Evolutionary conservation across 495 filamentous ascomycete species (phyloP), one percentile per base, ranked within the genome.

Genomic region (Penicillium malachiteum): DNA sequence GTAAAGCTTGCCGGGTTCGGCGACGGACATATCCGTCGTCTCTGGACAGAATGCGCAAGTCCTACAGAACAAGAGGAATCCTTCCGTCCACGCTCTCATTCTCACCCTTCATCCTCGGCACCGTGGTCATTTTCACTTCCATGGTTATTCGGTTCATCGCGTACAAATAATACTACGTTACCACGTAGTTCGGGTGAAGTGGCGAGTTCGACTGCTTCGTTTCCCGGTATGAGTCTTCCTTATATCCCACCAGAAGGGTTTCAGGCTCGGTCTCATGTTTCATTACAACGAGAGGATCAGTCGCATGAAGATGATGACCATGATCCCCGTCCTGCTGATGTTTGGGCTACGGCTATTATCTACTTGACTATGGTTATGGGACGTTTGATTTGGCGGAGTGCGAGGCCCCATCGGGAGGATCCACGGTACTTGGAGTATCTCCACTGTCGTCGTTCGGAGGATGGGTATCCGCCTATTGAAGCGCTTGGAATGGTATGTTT

Each of bases 341-440:
- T 96, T 32, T 97, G 93, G 93, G 92, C 93, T 18, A 89, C 88
- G 50, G 93, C 92, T 56, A 88, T 97, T 39, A 92, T 96, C 32
- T 97, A 97, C 71, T 92, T 97, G 89, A 89, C 91, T 1, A 94
- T 97, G 87, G 79, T 93, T 42, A 96, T 88, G 9, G 93, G 93
- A 21, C 76, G 91, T 33, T 88, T 96, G 69, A 74, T 93, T 5
- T 97, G 93, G 93, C 82, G 89, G 13, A 81, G 92, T 42, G 91
- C 93, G 1, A 87, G 88, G 67, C 89, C 87, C 60, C 87, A 89
- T 35, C 38, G 52, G 30, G 92, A 96, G 58, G 92, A 97, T 66
- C 88, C 92, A 52, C 93, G 93, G 65, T 97, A 91, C 62, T 80
- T 87, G 51, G 83, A 89, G 31, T 97, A 97, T 63, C 78, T 96